These are phyloP conservation scores for Sugiyamaella floridensis DNA, from an alignment of 805 yeast genomes.

Conservation along the genomic window DNA sequence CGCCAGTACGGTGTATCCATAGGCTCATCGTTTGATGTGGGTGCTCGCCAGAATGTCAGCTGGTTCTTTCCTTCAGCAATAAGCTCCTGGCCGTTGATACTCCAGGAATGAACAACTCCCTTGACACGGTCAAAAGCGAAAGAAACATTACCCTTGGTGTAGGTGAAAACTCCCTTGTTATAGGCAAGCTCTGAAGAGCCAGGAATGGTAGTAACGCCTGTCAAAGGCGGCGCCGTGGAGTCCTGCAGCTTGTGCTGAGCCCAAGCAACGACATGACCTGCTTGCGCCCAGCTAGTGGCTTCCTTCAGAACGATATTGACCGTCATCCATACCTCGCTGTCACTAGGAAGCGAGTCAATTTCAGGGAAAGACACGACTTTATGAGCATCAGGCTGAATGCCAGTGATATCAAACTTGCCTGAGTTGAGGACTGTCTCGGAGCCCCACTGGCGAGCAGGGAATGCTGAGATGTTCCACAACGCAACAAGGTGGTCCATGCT, in stretches of 20 bases:
- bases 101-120: slow-evolving; percentile 10
- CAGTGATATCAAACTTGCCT: slow-evolving; percentile 3
- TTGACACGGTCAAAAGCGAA: slow-evolving; percentile 6
- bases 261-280: slow-evolving; percentile 27
- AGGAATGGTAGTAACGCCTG: neutral
- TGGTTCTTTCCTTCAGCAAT: slow-evolving; percentile 7
- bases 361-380: neutral
- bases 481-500: slow-evolving; percentile 4
- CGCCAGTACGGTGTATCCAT: slow-evolving; percentile 29
- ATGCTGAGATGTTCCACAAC: neutral
- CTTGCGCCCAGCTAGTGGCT: slow-evolving; percentile 16
- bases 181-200: neutral
- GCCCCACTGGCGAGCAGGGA: neutral
- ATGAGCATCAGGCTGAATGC: neutral
- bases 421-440: neutral
- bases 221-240: neutral
- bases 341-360: neutral
- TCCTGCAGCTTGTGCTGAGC: slow-evolving; percentile 16
- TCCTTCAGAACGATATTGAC: slow-evolving; percentile 5
- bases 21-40: slow-evolving; percentile 28
- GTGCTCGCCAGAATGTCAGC: slow-evolving; percentile 30
- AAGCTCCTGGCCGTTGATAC: slow-evolving; percentile 4
- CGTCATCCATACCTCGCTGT: slow-evolving; percentile 6
- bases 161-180: neutral
- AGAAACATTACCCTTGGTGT: neutral